Evolutionary conservation across 2,329 filamentous ascomycete species (phyloP).

Genomic region (Colletotrichum musicola): DNA sequence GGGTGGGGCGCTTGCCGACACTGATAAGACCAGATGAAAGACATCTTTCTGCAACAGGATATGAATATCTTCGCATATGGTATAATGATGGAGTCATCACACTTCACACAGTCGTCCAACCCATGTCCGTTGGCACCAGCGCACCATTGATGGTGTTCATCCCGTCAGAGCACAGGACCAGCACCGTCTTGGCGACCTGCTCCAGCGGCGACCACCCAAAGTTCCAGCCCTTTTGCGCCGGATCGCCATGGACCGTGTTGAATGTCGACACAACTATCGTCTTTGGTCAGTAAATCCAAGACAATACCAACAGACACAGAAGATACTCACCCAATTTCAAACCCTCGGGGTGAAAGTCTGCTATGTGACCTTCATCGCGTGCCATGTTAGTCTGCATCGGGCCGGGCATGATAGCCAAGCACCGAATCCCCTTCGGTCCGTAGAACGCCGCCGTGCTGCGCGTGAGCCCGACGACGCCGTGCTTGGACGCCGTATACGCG

Average conservation of each 20-base stretch:
- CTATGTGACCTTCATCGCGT: neutral
- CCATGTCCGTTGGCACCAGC: conserved; percentile 27
- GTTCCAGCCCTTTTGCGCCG: conserved; percentile 18
- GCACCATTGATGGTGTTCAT: conserved; percentile 35
- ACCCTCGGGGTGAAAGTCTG: conserved; percentile 11
- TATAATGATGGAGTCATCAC: too few relatives aligned
- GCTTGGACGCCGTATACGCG: conserved; percentile 66
- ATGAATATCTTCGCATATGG: too few relatives aligned
- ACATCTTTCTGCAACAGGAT: too few relatives aligned
- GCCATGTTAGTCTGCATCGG: conserved; percentile 69
- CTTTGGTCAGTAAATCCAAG: accelerated
- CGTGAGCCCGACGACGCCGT: conserved; percentile 65
- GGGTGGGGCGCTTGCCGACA: neutral
- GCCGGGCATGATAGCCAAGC: conserved; percentile 55
- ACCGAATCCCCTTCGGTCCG: conserved; percentile 62
- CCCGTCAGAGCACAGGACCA: conserved; percentile 21
- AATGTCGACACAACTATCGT: conserved; percentile 16
- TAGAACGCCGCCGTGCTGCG: conserved; percentile 70
- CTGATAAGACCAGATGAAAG: neutral
- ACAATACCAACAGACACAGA: accelerated
- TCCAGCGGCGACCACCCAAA: conserved; percentile 27
- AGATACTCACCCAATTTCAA: conserved; percentile 13
- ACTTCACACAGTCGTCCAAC: conserved; percentile 23
- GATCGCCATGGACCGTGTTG: conserved; percentile 16
- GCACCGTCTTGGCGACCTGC: conserved; percentile 29